These are phyloP conservation scores for Carex parvula DNA, from an alignment of 176 grass and related monocot species.

Conservation along the genomic window DNA sequence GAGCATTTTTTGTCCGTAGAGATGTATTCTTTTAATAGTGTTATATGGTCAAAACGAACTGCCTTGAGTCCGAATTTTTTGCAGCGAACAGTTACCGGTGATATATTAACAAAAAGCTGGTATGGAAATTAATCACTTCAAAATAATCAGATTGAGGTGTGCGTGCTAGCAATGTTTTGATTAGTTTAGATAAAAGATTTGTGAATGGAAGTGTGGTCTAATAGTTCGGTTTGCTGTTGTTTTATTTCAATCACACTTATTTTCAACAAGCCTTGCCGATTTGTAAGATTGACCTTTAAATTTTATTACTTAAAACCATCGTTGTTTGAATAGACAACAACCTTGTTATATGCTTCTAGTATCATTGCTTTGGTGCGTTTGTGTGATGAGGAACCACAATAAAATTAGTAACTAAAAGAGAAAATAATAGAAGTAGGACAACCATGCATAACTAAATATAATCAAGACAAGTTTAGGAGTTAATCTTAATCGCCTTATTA, in stretches of 20 bases:
- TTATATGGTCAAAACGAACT: background rate
- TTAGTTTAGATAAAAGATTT: slow-evolving; percentile 3
- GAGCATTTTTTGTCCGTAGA: background rate
- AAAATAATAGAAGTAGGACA: background rate
- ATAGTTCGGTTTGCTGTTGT: background rate
- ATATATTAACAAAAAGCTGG: slow-evolving; percentile 15
- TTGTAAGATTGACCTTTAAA: background rate
- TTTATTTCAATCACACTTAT: background rate
- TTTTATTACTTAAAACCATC: background rate
- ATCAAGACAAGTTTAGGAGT: background rate
- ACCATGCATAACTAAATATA: background rate
- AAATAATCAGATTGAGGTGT: background rate
- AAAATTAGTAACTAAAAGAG: background rate
- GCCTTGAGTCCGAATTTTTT: background rate
- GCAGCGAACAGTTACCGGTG: background rate
- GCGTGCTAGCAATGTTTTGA: background rate
- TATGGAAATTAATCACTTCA: background rate
- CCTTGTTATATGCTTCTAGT: background rate
- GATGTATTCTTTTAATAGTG: slow-evolving; percentile 8
- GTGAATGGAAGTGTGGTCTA: background rate
- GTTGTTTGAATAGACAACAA: background rate
- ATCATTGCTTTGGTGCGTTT: background rate
- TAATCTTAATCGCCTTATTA: background rate
- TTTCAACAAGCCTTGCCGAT: background rate
- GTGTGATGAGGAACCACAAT: background rate